Base-by-base conservation (phyloP, 768 basidiomycete genomes). In the Psilocybe cubensis region DNA sequence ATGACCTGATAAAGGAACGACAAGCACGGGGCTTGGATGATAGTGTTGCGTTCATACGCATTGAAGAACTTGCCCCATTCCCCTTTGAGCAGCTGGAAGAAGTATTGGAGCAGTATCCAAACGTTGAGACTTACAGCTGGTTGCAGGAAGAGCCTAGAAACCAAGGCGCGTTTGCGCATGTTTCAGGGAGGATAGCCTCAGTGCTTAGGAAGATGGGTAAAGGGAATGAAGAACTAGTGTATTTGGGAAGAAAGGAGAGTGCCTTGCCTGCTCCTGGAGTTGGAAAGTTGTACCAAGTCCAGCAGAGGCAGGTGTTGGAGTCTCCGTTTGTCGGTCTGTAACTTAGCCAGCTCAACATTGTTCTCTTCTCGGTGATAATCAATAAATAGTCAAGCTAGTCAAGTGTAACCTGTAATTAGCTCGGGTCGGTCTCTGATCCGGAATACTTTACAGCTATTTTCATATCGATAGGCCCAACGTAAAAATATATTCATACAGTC, bases 11-110 rank as follows among this genome's bases (percentile, higher is more conserved):
- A 59, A 91, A 89, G 61, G 84, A 89, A 55, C 85, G 92, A 6
- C 72, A 83, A 31, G 70, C 77, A 4, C 77, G 74, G 17, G 74
- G 74, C 1, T 68, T 87, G 6, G 73, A 79, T 14, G 76, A 78
- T 43, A 65, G 71, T 0, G 82, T 94, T 1, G 88, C 89, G 0
- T 75, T 96, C 53, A 72, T 94, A 27, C 84, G 91, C n/a, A 65
- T 94, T 41, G 92, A 96, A 67, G 94, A 96, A 68, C 77, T 96
- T 2, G 84, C 87, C 6, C 95, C 94, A 0, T 96, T 97, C 83
- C 94, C 95, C 0, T 94, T 92, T 69, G 55, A 67, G 0, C 74
- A 75, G 21, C 72, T 95, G 0, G 66, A 69, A 3, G 64, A 74
- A 3, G 75, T 75, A 1, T 70, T 96, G 28, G 46, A 61, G 38